These are phyloP conservation scores for Ophiostoma perfectum DNA, from an alignment of 2,329 filamentous ascomycete species.

Conservation along the genomic window DNA sequence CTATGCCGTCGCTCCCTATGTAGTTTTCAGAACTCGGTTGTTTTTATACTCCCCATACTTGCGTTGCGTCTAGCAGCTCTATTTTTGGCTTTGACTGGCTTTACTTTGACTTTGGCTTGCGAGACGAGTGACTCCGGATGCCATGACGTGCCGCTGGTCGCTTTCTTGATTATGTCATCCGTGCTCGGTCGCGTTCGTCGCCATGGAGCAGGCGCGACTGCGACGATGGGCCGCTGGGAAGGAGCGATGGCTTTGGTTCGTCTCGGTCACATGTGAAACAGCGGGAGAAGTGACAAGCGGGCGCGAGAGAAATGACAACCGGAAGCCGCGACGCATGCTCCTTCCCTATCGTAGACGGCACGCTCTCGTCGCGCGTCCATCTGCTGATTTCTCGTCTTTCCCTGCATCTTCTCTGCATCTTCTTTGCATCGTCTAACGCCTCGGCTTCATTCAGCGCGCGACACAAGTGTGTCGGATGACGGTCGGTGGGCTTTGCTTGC, in stretches of 20 bases:
- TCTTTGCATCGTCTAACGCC: no score
- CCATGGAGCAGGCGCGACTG: neutral
- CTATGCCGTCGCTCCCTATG: neutral
- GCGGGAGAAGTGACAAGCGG: no score
- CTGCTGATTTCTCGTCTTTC: no score
- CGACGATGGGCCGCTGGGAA: neutral
- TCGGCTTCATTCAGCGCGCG: no score
- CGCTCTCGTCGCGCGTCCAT: no score
- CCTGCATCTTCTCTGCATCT: no score
- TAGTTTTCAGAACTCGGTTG: slow-evolving; percentile 1
- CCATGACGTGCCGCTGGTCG: neutral
- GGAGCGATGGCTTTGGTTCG: neutral
- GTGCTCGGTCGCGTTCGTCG: neutral
- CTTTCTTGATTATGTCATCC: neutral
- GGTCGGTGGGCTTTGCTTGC: no score
- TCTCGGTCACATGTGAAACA: neutral
- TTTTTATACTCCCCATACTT: neutral
- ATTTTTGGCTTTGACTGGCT: slow-evolving; percentile 8
- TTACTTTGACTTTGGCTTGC: neutral
- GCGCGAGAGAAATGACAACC: neutral
- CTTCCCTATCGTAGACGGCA: neutral
- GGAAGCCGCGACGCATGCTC: neutral
- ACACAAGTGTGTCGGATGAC: no score
- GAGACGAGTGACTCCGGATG: neutral
- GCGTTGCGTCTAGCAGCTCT: neutral